Evolutionary conservation across 192 early-diverging fungal species (phyloP), one percentile per base, ranked within the genome.

Genomic region (Coemansia sp.): DNA sequence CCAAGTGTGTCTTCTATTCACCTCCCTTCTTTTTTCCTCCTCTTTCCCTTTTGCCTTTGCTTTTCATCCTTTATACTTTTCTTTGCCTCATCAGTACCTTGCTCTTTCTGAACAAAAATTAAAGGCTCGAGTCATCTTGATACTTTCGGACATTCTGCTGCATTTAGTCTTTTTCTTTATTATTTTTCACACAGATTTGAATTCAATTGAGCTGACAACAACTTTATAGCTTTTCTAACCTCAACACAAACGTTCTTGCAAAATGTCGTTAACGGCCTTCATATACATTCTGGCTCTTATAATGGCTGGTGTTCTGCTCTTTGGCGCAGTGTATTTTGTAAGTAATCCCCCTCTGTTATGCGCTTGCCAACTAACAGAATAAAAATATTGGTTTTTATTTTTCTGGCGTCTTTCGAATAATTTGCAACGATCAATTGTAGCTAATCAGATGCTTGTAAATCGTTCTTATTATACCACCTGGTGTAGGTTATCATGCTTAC

Each of bases 251-350:
- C 51, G 29, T 55, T 13, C 28, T 40, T 31, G 34, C 21, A 71
- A 43, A 35, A 79, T 80, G 77, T 74, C 77, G 58, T 67, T 71
- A 49, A 71, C 69, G 25, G 77, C 77, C 13, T 37, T 80, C 31
- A 55, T 94, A 46, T 99, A 96, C 75, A 85, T 99, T 69, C 94
- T 99, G 74, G 92, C 88, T 33, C 87, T 95, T 66, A 91, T 99
- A 59, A 85, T 95, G 86, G 91, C 94, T 34, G 96, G 94, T 39
- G 66, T 90, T 43, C 84, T 99, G 63, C 86, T 99, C 72, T 99
- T 99, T 70, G 87, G 87, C 69, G 94, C 94, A 81, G 96, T 99
- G 26, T 99, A 95, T 75, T 97, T 96, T 84, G 79, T 74, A 74
- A 76, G 71, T 70, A 28, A 35, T n/a, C n/a, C n/a, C n/a, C n/a